Evolutionary conservation across 192 early-diverging fungal genomes (phyloP).

Genomic region (Linnemannia elongata): DNA sequence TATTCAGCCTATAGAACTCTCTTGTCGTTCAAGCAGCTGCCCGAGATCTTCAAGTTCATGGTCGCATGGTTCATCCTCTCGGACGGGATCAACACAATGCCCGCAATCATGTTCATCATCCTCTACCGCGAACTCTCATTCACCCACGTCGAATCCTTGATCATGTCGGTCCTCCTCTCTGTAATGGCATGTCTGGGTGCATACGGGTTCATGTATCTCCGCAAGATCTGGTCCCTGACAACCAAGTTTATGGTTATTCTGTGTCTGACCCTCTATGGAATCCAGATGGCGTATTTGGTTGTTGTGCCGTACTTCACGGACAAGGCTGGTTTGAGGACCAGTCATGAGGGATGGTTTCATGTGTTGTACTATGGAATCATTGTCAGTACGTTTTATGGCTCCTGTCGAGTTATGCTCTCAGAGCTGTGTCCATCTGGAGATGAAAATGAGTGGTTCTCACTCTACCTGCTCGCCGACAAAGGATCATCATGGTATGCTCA

Average conservation of each 20-base stretch:
- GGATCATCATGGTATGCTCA: conserved; percentile 62
- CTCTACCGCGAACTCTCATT: conserved; percentile 66
- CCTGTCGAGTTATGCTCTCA: conserved; percentile 65
- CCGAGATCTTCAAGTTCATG: conserved; percentile 67
- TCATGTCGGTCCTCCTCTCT: conserved; percentile 63
- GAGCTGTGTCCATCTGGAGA: conserved; percentile 72
- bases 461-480: conserved; percentile 73
- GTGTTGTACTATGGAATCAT: conserved; percentile 58
- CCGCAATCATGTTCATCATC: conserved; percentile 67
- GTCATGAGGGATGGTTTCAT: conserved; percentile 36
- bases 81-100: conserved; percentile 68
- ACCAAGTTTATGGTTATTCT: conserved; percentile 64
- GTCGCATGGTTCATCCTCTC: conserved; percentile 76
- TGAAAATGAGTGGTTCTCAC: conserved; percentile 75
- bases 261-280: conserved; percentile 49
- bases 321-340: conserved; percentile 51
- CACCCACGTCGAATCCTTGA: conserved; percentile 58
- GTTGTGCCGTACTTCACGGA: conserved; percentile 58
- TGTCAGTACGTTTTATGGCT: conserved; percentile 64
- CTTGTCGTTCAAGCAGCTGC: conserved; percentile 57
- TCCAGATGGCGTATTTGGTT: conserved; percentile 66
- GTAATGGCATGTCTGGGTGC: conserved; percentile 63
- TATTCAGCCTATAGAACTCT: conserved; percentile 53
- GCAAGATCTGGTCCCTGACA: conserved; percentile 51
- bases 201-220: conserved; percentile 64